Evolutionary conservation across 768 basidiomycete genomes (phyloP).

Genomic region (Sutorius australiensis): DNA sequence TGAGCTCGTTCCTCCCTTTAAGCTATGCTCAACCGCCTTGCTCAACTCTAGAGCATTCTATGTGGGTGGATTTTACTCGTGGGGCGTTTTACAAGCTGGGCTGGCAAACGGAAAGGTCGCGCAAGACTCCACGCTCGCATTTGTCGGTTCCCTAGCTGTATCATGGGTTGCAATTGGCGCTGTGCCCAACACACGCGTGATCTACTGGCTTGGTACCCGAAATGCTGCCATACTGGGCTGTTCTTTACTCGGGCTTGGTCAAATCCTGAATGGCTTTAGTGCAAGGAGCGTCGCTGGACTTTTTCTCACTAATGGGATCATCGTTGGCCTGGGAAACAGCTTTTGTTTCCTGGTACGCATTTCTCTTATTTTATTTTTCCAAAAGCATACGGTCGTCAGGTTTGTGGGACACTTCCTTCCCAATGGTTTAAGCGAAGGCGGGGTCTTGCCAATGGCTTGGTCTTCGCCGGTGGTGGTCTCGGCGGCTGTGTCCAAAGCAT

Average conservation of each 20-base stretch:
- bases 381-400: slow-evolving; percentile 6
- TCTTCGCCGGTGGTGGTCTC: slow-evolving; percentile 31
- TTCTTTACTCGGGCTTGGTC: slow-evolving; percentile 27
- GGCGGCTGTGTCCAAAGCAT: slow-evolving; percentile 32
- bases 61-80: slow-evolving; percentile 27
- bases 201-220: slow-evolving; percentile 29
- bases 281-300: slow-evolving; percentile 20
- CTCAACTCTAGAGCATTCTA: slow-evolving; percentile 21
- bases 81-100: slow-evolving; percentile 30
- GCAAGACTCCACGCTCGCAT: slow-evolving; percentile 25
- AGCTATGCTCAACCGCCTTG: background rate
- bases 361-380: background rate
- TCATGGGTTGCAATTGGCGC: slow-evolving; percentile 30
- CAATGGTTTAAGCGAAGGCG: slow-evolving; percentile 34
- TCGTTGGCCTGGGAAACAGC: slow-evolving; percentile 29
- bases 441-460: slow-evolving; percentile 34
- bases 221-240: slow-evolving; percentile 27
- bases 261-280: slow-evolving; percentile 26
- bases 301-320: slow-evolving; percentile 29
- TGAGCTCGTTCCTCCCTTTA: background rate
- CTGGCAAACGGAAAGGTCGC: slow-evolving; percentile 27
- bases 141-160: slow-evolving; percentile 31
- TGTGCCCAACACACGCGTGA: slow-evolving; percentile 27
- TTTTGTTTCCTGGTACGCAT: slow-evolving; percentile 22
- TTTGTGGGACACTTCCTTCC: slow-evolving; percentile 32